A percentile compares a stretch with the other conserved stretches of the same genome.
Conservation (phyloP, 306 rosid species). For the Gastrolobium villosum region DNA sequence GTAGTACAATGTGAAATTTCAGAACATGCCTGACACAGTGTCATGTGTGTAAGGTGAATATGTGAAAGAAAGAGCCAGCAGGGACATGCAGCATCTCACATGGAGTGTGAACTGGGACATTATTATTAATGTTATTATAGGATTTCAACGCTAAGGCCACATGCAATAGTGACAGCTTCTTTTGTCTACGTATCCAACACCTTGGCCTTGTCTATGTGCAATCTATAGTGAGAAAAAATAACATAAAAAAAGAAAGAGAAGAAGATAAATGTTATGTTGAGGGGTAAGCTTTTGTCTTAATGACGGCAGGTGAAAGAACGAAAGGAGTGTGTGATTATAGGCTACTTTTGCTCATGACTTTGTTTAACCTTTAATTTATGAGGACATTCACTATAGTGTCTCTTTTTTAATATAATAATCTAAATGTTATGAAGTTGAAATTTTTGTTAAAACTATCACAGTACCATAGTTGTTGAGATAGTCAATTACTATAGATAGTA, state of each 20-base stretch:
- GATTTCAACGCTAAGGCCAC: conserved; percentile 53
- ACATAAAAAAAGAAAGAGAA: too few species aligned
- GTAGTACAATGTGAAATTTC: conserved; percentile 9
- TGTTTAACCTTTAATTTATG: conserved; percentile 1
- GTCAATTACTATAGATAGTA: too few species aligned
- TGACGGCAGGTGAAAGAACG: conserved; percentile 45
- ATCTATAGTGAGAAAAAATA: not conserved
- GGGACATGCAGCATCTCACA: conserved; percentile 55
- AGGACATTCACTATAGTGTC: too few species aligned
- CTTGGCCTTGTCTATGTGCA: not conserved
- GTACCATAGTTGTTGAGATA: too few species aligned
- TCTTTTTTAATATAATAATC: too few species aligned
- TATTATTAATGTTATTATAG: conserved; percentile 10
- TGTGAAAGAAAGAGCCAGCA: conserved; percentile 37
- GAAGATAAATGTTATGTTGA: not conserved
- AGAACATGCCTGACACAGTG: conserved; percentile 25
- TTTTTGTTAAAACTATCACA: too few species aligned
- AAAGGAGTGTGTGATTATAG: conserved; percentile 3
- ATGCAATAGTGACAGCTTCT: conserved; percentile 48
- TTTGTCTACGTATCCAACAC: conserved; percentile 31
- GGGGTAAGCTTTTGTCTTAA: not conserved
- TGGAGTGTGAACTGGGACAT: conserved; percentile 53
- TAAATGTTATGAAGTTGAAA: too few species aligned
- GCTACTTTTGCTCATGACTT: conserved; percentile 17
- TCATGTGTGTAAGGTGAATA: conserved; percentile 22